phyloP scores from a whole-genome alignment of 2,329 filamentous ascomycete genomes.

The Fusarium sp. region DNA sequence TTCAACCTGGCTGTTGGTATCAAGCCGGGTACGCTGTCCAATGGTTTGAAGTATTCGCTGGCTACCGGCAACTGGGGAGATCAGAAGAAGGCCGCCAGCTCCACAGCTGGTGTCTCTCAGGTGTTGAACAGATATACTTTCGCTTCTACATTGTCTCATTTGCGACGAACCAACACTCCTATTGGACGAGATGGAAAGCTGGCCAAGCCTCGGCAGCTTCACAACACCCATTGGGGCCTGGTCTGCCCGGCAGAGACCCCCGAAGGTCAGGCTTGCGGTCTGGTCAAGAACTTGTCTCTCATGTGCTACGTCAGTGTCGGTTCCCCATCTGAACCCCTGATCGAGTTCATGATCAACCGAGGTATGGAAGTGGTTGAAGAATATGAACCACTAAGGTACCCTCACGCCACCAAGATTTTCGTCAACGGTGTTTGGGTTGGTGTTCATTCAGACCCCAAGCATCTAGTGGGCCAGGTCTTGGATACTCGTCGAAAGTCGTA shows the following conservation, averaged over 20 bases:
- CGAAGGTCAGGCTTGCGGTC: constrained; percentile 97
- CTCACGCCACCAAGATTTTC: constrained; percentile 97
- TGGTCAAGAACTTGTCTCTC: constrained; percentile 97
- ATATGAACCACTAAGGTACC: constrained; percentile 88
- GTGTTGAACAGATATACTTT: constrained; percentile 99
- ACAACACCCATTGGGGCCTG: constrained; percentile 98
- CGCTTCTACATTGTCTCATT: constrained; percentile 94
- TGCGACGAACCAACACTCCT: constrained; percentile 96
- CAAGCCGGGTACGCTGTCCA: constrained; percentile 91
- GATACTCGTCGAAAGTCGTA: constrained; percentile 84
- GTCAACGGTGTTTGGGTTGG: constrained; percentile 99
- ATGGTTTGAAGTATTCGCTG: constrained; percentile 95
- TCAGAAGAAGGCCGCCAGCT: constrained; percentile 96
- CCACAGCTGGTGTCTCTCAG: constrained; percentile 97
- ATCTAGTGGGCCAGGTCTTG: constrained; percentile 85
- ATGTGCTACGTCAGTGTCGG: constrained; percentile 99
- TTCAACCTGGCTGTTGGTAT: constrained; percentile 94
- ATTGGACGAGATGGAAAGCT: constrained; percentile 97
- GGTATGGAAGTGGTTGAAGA: constrained; percentile 98
- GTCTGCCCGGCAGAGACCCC: constrained; percentile 97
- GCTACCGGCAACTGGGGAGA: constrained; percentile 99
- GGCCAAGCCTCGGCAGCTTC: constrained; percentile 96
- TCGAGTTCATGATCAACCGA: constrained; percentile 87
- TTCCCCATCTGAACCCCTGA: constrained; percentile 91
- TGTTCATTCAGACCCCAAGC: constrained; percentile 89